phyloP scores from a whole-genome alignment of 768 basidiomycete species.

The Suillus paluster region DNA sequence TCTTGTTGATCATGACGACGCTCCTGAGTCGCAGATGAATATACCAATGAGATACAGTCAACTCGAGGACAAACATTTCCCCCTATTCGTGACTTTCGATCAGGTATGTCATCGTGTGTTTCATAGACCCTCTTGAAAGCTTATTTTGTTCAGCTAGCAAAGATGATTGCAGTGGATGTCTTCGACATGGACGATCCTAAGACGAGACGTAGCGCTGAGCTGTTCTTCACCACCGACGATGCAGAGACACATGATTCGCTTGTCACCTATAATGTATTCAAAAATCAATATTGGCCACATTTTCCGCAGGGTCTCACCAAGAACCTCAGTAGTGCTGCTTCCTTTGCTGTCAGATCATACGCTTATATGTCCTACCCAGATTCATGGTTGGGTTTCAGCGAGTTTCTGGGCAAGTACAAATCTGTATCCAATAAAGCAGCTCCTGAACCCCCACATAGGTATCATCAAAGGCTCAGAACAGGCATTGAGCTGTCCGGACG shows the following conservation, averaged over 20 bases:
- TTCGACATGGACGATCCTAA: slow-evolving; percentile 11
- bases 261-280: slow-evolving; percentile 53
- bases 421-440: background rate
- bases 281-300: slow-evolving; percentile 60
- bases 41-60: slow-evolving; percentile 55
- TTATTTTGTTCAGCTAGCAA: slow-evolving; percentile 20
- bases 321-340: slow-evolving; percentile 48
- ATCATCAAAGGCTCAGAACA: slow-evolving; percentile 71
- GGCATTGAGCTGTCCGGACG: slow-evolving; percentile 37
- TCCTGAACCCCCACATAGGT: slow-evolving; percentile 35
- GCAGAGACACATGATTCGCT: slow-evolving; percentile 22
- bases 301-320: slow-evolving; percentile 55
- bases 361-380: slow-evolving; percentile 41
- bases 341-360: background rate
- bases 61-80: slow-evolving; percentile 64
- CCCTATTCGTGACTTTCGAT: slow-evolving; percentile 71
- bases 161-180: slow-evolving; percentile 32
- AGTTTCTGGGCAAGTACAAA: slow-evolving; percentile 58
- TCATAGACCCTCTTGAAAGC: background rate
- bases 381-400: slow-evolving; percentile 63
- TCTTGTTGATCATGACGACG: slow-evolving; percentile 41
- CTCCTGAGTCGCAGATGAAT: slow-evolving; percentile 29
- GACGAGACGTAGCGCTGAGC: slow-evolving; percentile 6
- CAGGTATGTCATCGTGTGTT: slow-evolving; percentile 40
- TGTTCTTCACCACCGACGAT: slow-evolving; percentile 21